Evolutionary conservation across 371 early-diverging fungal species (phyloP).

Genomic region (Lichtheimia ramosa): DNA sequence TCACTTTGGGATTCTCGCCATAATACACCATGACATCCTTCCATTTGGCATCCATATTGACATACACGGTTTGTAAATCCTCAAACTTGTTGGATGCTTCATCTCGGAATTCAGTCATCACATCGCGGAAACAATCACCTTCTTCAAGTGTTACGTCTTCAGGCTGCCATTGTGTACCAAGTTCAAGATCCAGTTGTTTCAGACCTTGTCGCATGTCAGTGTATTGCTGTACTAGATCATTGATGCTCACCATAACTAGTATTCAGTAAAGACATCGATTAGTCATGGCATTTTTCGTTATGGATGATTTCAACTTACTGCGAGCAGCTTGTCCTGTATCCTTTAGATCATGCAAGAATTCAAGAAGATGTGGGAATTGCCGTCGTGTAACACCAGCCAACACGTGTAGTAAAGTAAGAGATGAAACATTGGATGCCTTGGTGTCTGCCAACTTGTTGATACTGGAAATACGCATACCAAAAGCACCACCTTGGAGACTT

Average conservation of each 20-base stretch:
- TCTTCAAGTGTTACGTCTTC: constrained; percentile 21
- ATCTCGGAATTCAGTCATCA: constrained; percentile 35
- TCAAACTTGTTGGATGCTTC: constrained; percentile 36
- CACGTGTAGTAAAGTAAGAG: constrained; percentile 49
- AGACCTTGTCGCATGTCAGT: constrained; percentile 26
- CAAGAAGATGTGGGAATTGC: constrained; percentile 47
- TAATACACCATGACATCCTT: constrained; percentile 40
- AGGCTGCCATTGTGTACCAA: constrained; percentile 21
- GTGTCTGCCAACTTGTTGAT: constrained; percentile 59
- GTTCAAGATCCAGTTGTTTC: constrained; percentile 21
- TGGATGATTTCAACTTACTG: constrained; percentile 30
- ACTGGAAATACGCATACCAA: constrained; percentile 55
- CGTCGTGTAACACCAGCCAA: constrained; percentile 42
- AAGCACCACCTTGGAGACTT: constrained; percentile 60
- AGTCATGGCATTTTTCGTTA: constrained; percentile 5
- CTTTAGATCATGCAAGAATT: constrained; percentile 40
- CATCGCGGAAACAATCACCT: constrained; percentile 30
- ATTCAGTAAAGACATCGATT: not conserved
- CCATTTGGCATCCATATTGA: constrained; percentile 50
- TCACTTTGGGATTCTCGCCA: constrained; percentile 35
- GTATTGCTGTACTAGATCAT: constrained; percentile 31
- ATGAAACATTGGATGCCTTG: constrained; percentile 44
- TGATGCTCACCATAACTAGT: constrained; percentile 26
- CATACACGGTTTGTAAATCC: constrained; percentile 37
- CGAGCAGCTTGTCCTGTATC: constrained; percentile 39